Base-by-base conservation (phyloP, 2,329 filamentous ascomycete species). In the Clonostachys sp. region DNA sequence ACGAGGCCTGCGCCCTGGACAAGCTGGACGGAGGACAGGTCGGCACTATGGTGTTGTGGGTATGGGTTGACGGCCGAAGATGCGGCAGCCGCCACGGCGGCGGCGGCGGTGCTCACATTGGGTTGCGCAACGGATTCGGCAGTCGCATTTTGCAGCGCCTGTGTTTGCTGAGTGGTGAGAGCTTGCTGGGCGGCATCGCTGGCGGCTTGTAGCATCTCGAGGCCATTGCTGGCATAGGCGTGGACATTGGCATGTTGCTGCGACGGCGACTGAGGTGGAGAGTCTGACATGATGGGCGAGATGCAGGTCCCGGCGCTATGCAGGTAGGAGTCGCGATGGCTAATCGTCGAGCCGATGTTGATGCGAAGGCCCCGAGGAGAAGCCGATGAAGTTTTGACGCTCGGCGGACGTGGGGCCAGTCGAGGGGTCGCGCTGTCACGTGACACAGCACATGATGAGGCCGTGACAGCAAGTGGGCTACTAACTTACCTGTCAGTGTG, bases 141-240 rank as follows among this genome's bases (percentile, higher is more conserved):
- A 30, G 64, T 66, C 34, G 67, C 67, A 59, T 67, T 58, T 42
- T 71, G 66, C 5, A 70, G 56, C 44, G 64, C 64, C 49, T 68
- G 65, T 6, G 64, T 58, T 36, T 67, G 65, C 35, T 64, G 57
- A 12, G 70, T 61, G 41, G 67, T 45, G 42, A 41, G 35, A 16
- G 41, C 45, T 12, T 36, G 64, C 50, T 70, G 66, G 33, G 69
- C 70, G 17, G 70, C 70, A 50, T 72, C 70, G 50, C 67, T 72
- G 41, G 70, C 70, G 17, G 70, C 70, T 51, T 73, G 70, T 34
- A 73, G 63, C 46, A 72, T 71, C 53, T 72, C 68, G 42, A 73
- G 63, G 34, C 70, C 68, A 56, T 73, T 73, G 57, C 66, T 72
- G 45, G 70, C 70, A 52, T 72, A 73, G 48, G 61, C 66, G 58